Base-by-base conservation (phyloP, 148 eudicot genomes). In the Cornus suecica region DNA sequence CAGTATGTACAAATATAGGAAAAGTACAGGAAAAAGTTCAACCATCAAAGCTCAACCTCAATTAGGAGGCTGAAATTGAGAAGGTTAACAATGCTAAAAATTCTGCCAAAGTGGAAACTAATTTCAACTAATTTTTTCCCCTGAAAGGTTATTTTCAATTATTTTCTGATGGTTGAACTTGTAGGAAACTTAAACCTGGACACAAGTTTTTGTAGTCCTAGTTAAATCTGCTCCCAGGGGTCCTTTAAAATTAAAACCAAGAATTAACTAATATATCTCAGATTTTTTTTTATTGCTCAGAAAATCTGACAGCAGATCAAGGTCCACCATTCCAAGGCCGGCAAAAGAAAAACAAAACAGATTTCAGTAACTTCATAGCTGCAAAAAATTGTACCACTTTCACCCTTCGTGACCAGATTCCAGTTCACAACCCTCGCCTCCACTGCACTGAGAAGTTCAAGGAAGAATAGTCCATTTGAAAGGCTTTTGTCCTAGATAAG, bases 361-460 rank as follows among this genome's bases (percentile, higher is more conserved):
- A 60, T 64, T 56, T 65, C 16, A 72, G 48, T 25, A 29, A 77
- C 4, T 60, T 41, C 29, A 18, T 10, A 45, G 45, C 3, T 10
- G 26, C 9, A 6, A 25, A 28, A 31, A 45, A 78, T 14, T 84
- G 68, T 88, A 90, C 99, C 99, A 78, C 85, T 88, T 78, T 83
- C 87, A 75, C 99, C 99, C 91, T 89, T 94, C 73, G 97, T 92
- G 61, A 92, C 99, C 73, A 92, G 96, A 74, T 94, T 94, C 99
- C 99, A 94, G 52, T 94, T 94, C 72, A 94, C 99, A 58, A 94
- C 94, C 76, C 99, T 86, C 25, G 97, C 96, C 83, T 89, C 96
- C 68, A 91, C 96, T 0, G 99, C 90, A 77, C 96, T 94, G 58
- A 94, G 87, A 76, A 94, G 97, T 80, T 94, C 96, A n/a, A 94